Percentiles rank a stretch among this genome's conserved stretches.
Conservation (phyloP, 768 basidiomycete species). For the Mycena belliarum region DNA sequence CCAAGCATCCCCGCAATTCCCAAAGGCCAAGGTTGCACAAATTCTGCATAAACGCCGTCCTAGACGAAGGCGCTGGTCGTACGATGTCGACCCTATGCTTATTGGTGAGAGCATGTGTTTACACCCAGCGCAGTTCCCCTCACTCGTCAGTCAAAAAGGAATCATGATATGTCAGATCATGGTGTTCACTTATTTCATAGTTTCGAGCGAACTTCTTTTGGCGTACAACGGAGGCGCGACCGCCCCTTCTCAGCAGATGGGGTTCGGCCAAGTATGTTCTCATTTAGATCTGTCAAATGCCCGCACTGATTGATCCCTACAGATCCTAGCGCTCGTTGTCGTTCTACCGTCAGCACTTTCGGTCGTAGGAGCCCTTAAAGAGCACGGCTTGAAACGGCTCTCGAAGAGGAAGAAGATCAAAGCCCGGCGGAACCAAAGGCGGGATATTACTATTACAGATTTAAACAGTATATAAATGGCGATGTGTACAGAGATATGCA, state of each 20-base stretch:
- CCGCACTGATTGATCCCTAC: neutral
- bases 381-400: conserved; percentile 33
- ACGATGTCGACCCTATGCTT: conserved; percentile 41
- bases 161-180: conserved; percentile 37
- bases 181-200: conserved; percentile 42
- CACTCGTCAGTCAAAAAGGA: conserved; percentile 25
- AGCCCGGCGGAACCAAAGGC: conserved; percentile 3
- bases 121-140: neutral
- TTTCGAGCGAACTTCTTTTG: conserved; percentile 39
- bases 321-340: conserved; percentile 43
- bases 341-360: conserved; percentile 41
- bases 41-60: conserved; percentile 27
- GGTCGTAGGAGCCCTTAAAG: conserved; percentile 31
- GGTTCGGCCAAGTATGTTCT: conserved; percentile 38
- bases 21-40: neutral
- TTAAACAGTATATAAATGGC: conserved; percentile 9
- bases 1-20: too few relatives aligned
- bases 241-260: conserved; percentile 31
- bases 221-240: conserved; percentile 29
- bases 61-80: conserved; percentile 34
- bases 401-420: conserved; percentile 27
- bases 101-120: conserved; percentile 20
- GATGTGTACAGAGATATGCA: conserved; percentile 6
- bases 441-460: conserved; percentile 14
- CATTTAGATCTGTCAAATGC: neutral